Base-by-base conservation (phyloP, 1,284 basidiomycete genomes). In the Thelephora terrestris region DNA sequence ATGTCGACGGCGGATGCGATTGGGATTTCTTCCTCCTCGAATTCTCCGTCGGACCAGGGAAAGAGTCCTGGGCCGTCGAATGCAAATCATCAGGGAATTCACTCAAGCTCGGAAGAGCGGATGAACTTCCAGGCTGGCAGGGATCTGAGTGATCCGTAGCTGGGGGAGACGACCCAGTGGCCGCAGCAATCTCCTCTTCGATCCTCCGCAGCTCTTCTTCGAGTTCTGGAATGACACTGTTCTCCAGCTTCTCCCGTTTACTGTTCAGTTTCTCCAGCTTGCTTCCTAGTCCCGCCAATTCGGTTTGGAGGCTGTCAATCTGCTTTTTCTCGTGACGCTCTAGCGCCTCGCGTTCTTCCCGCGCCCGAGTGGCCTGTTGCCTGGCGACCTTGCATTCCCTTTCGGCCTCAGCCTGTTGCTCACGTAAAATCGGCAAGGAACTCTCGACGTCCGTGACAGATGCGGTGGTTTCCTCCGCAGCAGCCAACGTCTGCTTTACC, bases 401-500 rank as follows among this genome's bases (percentile, higher is more conserved):
- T 59, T 81, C 76, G 42, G 71, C 75, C 48, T 68, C 66, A 20
- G 63, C 62, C 42, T 68, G 66, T 49, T 67, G 60, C 44, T 58
- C 58, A 48, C 66, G 64, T 17, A 86, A 60, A 5, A 58, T 71
- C 0, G 79, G 78, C 29, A 82, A 56, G 20, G 68, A 64, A 1
- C 60, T 66, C 58, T 86, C 78, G 12, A 84, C 64, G 25, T 74
- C 72, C 39, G 57, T 59, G 2, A 73, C 69, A 53, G 66, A 59
- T 27, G 71, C 67, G 49, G 84, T 76, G 16, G 78, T 71, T 45
- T 83, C 78, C 43, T 66, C 68, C 6, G 79, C 73, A 1, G 74
- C 71, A 1, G 74, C 74, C 34, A 79, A 71, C 2, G 83, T 76
- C 47, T 83, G 76, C 58, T 83, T 85, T 2, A 81, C 76, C 1